These are phyloP conservation scores for Populus tomentosa DNA, from an alignment of 441 rosid species.

Conservation along the genomic window DNA sequence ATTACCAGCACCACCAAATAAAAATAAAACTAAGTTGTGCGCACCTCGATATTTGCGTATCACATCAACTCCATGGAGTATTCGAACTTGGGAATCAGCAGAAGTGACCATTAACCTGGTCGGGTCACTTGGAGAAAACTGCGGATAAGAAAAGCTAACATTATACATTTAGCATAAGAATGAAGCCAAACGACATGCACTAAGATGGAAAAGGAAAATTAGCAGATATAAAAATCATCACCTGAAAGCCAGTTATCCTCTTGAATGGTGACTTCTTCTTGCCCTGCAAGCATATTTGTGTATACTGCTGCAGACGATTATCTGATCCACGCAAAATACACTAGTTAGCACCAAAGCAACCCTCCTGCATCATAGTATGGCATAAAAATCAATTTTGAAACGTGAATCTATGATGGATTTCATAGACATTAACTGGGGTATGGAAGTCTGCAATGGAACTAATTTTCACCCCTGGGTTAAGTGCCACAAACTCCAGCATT, in stretches of 20 bases:
- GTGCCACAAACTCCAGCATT: background rate
- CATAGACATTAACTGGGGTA: background rate
- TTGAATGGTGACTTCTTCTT: conserved; percentile 70
- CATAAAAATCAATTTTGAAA: conserved; percentile 20
- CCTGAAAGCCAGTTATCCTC: conserved; percentile 90
- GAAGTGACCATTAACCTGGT: conserved; percentile 81
- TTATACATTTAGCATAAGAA: background rate
- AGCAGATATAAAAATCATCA: conserved; percentile 19
- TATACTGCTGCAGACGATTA: conserved; percentile 62
- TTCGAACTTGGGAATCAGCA: conserved; percentile 80
- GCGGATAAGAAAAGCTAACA: conserved; percentile 11
- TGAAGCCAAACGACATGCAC: background rate
- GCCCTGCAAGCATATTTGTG: conserved; percentile 50
- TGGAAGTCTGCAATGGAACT: background rate
- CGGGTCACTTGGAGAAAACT: conserved; percentile 72
- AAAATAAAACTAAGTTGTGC: background rate
- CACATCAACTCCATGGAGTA: conserved; percentile 65
- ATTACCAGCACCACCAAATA: background rate
- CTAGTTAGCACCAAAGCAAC: conserved; percentile 20
- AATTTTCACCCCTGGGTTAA: background rate
- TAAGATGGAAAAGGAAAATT: background rate
- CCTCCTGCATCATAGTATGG: conserved; percentile 21
- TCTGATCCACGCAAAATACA: conserved; percentile 37
- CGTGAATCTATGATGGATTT: background rate
- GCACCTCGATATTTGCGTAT: conserved; percentile 54